Evolutionary conservation across 371 early-diverging fungal genomes (phyloP), one percentile per base, ranked within the genome.

Genomic region (Gilbertella persicaria): DNA sequence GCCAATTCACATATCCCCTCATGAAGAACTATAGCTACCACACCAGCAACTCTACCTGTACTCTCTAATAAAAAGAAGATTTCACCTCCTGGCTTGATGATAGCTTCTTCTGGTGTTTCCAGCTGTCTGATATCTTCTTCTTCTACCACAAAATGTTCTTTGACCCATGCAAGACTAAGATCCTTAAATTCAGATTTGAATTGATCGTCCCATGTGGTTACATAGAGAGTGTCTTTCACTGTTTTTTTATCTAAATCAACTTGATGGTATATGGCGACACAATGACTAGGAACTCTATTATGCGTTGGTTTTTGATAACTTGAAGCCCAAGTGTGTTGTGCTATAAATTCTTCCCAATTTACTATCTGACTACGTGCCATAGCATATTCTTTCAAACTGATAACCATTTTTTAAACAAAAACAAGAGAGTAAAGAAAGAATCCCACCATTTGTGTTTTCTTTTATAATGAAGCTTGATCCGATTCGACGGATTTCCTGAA

Each of bases 51-150:
- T 10, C 26, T 29, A 12, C 43, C 44, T 9, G 24, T 30, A 7
- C 23, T 24, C 13, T 43, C 36, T 8, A 64, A 2, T 7, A 55
- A 24, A 13, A 59, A 59, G 28, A 59, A 64, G 1, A 59, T 49
- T 17, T 59, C 59, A 10, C 64, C 64, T 2, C 64, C 64, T 16
- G 49, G 44, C 14, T 59, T 24, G 17, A 64, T 41, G 14, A 64
- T 52, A 21, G 23, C 33, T 30, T 64, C 55, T 48, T 64, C 52
- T 16, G 64, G 59, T 23, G 50, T 17, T 3, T 54, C 48, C n/a
- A 64, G 8, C 26, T 55, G 60, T 14, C 23, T 33, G 7, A 54
- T 29, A 29, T 64, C 64, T 1, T 29, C 35, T 10, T 40, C 48
- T 41, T 64, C 64, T 10, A 59, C 42, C 13, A 50, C 50, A 23